Evolutionary conservation across 441 rosid genomes (phyloP).

Genomic region (Populus hybrid): DNA sequence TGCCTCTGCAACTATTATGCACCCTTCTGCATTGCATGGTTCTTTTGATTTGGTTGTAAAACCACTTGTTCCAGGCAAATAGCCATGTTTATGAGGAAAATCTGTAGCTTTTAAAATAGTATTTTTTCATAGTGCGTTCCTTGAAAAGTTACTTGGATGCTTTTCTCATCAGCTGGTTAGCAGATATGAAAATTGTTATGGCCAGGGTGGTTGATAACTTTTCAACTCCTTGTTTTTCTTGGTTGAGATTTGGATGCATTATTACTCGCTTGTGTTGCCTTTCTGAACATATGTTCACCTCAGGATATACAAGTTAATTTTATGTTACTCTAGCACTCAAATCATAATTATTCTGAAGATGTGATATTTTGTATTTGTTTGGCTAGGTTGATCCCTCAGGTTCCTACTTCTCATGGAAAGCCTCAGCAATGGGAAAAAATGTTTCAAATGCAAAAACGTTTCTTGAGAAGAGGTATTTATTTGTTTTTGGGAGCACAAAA

Average conservation of each 20-base stretch:
- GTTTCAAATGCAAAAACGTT: conserved; percentile 98
- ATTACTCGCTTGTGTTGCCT: not conserved
- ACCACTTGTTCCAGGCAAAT: not conserved
- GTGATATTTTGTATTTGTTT: conserved; percentile 5
- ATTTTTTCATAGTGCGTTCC: not conserved
- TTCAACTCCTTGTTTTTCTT: not conserved
- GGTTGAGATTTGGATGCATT: not conserved
- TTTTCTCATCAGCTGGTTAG: not conserved
- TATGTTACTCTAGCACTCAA: not conserved
- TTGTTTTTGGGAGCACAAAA: not conserved
- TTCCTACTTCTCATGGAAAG: conserved; percentile 99
- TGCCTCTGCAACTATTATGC: not conserved
- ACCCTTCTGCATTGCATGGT: not conserved
- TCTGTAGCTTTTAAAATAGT: not conserved
- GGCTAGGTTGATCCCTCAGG: conserved; percentile 96
- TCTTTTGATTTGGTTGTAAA: not conserved
- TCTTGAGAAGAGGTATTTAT: conserved; percentile 85
- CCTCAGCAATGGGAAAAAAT: conserved; percentile 99
- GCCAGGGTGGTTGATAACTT: not conserved
- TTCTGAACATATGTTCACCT: not conserved
- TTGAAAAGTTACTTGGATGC: not conserved
- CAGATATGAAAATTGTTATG: not conserved
- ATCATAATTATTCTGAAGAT: not conserved
- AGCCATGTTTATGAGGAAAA: not conserved
- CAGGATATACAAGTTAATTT: not conserved